phyloP scores from a whole-genome alignment of 129 eudicot genomes.

The Cynara cardunculus region DNA sequence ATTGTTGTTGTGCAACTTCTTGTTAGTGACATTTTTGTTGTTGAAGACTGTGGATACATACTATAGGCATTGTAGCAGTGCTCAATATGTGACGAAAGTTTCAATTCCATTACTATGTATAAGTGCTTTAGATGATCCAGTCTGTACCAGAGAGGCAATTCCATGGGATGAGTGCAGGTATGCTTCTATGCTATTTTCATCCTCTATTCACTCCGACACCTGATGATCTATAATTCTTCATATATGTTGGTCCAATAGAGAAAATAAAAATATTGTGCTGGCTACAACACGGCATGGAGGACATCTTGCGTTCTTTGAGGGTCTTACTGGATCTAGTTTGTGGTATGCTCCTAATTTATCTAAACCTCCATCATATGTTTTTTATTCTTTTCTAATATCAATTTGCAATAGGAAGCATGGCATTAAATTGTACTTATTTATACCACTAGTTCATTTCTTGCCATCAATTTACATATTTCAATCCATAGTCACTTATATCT shows the following conservation, averaged over 20 bases:
- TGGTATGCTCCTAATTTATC: slow-evolving; percentile 43
- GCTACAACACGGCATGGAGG: slow-evolving; percentile 91
- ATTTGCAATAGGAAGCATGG: not conserved
- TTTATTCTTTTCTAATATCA: not conserved
- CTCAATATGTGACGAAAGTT: slow-evolving; percentile 60
- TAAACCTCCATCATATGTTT: not conserved
- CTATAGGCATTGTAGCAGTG: slow-evolving; percentile 83
- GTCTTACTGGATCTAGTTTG: slow-evolving; percentile 66
- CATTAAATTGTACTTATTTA: not conserved
- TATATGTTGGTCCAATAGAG: slow-evolving; percentile 37
- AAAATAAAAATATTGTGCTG: slow-evolving; percentile 75
- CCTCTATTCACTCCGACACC: not conserved
- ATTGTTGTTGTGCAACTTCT: not conserved
- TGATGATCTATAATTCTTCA: not conserved
- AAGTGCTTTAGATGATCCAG: slow-evolving; percentile 91
- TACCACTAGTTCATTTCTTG: too few species aligned
- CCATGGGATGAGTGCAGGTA: slow-evolving; percentile 99
- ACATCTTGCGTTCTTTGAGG: slow-evolving; percentile 92
- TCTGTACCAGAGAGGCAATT: slow-evolving; percentile 92
- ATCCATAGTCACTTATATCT: too few species aligned
- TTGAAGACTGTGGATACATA: slow-evolving; percentile 89
- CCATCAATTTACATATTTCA: too few species aligned
- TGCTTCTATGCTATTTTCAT: not conserved
- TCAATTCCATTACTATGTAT: slow-evolving; percentile 83
- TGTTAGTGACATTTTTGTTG: slow-evolving; percentile 19